These are phyloP conservation scores for Colletotrichum sp. DNA, from an alignment of 2,329 filamentous ascomycete genomes.

Conservation along the genomic window DNA sequence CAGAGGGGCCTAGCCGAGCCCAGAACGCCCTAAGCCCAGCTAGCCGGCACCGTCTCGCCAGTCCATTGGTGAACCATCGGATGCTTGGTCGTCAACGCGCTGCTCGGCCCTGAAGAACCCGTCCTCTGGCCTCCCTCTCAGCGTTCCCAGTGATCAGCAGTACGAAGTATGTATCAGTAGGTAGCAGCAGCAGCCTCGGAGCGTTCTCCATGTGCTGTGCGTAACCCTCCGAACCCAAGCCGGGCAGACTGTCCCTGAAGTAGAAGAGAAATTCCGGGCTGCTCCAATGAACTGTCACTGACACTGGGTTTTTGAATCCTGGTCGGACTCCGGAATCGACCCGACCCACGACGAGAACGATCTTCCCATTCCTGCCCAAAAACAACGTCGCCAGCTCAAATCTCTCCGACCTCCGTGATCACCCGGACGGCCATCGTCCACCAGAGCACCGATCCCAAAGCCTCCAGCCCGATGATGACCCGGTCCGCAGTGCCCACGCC, in stretches of 20 bases:
- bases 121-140: not conserved
- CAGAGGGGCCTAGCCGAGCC: not conserved
- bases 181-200: not conserved
- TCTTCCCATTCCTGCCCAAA: not conserved
- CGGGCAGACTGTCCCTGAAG: not conserved
- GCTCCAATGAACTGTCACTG: not conserved
- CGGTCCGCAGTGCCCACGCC: not conserved
- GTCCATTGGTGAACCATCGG: not conserved
- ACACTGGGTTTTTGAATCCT: not conserved
- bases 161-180: not conserved
- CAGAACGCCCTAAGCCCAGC: not conserved
- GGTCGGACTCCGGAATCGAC: not conserved
- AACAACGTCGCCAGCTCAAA: not conserved
- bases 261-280: not conserved
- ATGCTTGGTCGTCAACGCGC: not conserved
- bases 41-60: not conserved
- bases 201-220: not conserved
- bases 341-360: not conserved
- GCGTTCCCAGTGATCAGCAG: not conserved
- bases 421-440: not conserved
- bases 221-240: not conserved
- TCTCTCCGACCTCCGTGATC: not conserved
- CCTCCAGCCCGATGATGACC: not conserved
- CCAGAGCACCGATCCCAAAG: not conserved
- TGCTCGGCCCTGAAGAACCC: not conserved